Conservation (phyloP, 345 rosid genomes). For the Rhodamnia rubescens region DNA sequence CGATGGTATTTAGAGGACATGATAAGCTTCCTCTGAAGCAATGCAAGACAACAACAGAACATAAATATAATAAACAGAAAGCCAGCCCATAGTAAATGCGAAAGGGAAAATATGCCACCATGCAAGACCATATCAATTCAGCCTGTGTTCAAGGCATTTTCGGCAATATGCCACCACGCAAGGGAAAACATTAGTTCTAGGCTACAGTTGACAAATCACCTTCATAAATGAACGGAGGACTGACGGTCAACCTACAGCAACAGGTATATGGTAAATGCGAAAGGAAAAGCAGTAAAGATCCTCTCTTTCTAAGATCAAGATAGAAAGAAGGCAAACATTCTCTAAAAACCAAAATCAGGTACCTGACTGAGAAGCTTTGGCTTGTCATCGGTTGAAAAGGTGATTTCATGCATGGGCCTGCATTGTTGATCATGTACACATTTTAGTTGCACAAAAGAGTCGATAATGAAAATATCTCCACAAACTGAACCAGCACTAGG, state of each 20-base stretch:
- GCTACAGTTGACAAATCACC: neutral
- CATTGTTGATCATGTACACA: conserved; percentile 9
- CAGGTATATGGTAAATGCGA: neutral
- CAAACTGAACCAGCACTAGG: neutral
- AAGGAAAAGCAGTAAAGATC: neutral
- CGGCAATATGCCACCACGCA: neutral
- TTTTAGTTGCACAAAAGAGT: conserved; percentile 3
- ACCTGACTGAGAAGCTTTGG: conserved; percentile 98
- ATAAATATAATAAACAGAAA: neutral
- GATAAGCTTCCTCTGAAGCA: neutral
- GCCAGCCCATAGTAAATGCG: too few species aligned
- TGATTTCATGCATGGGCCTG: conserved; percentile 96
- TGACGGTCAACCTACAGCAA: neutral
- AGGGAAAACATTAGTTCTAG: neutral
- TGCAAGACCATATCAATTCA: neutral
- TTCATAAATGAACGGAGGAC: neutral
- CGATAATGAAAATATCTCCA: neutral
- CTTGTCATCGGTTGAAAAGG: conserved; percentile 85
- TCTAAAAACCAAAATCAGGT: neutral
- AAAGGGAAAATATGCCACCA: too few species aligned
- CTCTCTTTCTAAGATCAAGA: neutral
- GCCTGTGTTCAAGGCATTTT: neutral
- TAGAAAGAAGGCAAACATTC: neutral
- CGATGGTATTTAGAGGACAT: neutral
- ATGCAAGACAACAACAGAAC: neutral